These are phyloP conservation scores for Domatiomyces globalis DNA, from an alignment of 2,329 filamentous ascomycete genomes.

Conservation along the genomic window DNA sequence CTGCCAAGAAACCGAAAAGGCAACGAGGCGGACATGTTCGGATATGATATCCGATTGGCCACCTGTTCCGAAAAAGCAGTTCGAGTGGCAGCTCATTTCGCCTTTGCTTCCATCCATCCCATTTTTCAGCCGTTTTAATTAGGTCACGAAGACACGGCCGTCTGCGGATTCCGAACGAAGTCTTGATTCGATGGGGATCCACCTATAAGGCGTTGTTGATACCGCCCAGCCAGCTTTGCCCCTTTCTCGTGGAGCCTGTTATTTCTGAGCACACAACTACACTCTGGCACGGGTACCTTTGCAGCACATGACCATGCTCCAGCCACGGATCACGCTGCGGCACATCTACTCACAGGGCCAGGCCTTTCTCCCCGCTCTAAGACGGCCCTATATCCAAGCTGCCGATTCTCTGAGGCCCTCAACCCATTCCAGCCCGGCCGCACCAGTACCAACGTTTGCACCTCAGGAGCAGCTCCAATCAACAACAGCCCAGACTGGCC, in stretches of 20 bases:
- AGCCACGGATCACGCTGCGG: conserved; percentile 46
- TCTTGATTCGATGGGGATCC: background rate
- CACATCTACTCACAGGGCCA: conserved; percentile 11
- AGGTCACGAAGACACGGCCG: too few relatives aligned
- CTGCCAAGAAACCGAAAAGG: too few relatives aligned
- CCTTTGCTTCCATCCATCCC: background rate
- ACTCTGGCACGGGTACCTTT: too few relatives aligned
- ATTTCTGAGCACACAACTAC: too few relatives aligned
- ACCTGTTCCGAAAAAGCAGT: background rate
- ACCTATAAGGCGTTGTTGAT: background rate
- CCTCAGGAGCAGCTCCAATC: conserved; percentile 13
- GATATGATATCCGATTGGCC: background rate
- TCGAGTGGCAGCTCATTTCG: background rate
- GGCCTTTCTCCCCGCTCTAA: conserved; percentile 3
- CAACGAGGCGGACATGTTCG: too few relatives aligned
- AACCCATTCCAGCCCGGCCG: conserved; percentile 35
- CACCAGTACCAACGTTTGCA: conserved; percentile 2
- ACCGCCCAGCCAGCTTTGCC: background rate
- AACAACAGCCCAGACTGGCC: conserved; percentile 30
- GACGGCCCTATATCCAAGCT: conserved; percentile 14
- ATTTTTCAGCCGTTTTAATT: background rate
- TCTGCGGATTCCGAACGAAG: background rate
- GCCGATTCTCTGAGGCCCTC: conserved; percentile 31
- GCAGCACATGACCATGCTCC: conserved; percentile 42
- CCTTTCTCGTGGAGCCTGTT: background rate